Base-by-base conservation (phyloP, 768 basidiomycete species). In the Lentinula guzmanii region DNA sequence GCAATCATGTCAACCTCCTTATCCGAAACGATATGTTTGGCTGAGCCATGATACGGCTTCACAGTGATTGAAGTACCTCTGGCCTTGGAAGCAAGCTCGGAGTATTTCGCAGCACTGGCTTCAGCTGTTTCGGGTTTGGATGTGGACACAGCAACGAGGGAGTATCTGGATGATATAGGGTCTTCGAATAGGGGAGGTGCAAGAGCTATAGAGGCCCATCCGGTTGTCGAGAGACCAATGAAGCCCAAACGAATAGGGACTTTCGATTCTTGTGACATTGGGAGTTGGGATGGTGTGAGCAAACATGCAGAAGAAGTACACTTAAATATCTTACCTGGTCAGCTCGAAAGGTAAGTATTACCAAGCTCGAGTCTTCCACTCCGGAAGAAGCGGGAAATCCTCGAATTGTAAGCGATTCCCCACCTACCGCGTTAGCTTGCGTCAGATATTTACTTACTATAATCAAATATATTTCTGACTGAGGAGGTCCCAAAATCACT, bases 1-100 rank as follows among this genome's bases (percentile, higher is more conserved):
- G 67, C 72, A 33, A 79, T 70, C 21, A 78, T 59, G 59, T 76
- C 75, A 31, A 79, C 71, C 31, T 77, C 69, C 0, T 72, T 69
- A 56, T 79, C 76, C 3, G 62, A 60, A 0, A 75, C 73, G 37
- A 79, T 68, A n/a, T 63, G 48, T 3, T 46, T 63, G 9, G 70
- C 64, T 33, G 65, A 62, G 5, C 77, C 76, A 45, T 72, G 65
- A 63, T 74, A 78, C 0, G 71, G 65, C 54, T 74, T 75, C 59
- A 78, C 69, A 7, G 13, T 13, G 2, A 62, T 43, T 45, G 69
- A 64, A 2, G 70, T 71, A 57, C 66, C 55, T 48, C 33, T 16
- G 11, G 43, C 39, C 6, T 59, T 21, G 11, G 45, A 46, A 3
- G 58, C 33, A n/a, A 51, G 45, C 21, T 66, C 61, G 5, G 68